These are phyloP conservation scores for Kalaharituber pfeilii DNA, from an alignment of 2,329 filamentous ascomycete genomes.

Conservation along the genomic window DNA sequence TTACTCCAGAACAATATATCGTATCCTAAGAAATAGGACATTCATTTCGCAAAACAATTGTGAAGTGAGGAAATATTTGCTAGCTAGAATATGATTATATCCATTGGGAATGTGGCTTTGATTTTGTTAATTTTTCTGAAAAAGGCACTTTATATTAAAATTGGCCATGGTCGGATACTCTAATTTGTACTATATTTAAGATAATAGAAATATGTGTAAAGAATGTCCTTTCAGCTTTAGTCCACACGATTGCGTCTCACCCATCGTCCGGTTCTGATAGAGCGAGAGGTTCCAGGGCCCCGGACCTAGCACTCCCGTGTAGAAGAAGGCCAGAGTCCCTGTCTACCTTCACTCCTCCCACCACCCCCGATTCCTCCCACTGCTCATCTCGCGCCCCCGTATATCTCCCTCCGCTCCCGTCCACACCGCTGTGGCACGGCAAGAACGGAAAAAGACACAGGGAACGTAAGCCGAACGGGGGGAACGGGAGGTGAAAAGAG, in stretches of 20 bases:
- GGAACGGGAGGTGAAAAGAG: conserved; percentile 1
- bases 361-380: conserved; percentile 1
- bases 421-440: background rate
- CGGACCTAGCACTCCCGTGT: background rate
- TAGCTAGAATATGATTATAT: too few species aligned
- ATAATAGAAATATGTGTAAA: background rate
- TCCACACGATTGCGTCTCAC: background rate
- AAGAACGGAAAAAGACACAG: background rate
- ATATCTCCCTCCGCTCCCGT: too few species aligned
- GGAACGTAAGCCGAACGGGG: background rate
- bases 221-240: conserved; percentile 1
- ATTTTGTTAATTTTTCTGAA: too few species aligned
- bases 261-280: background rate
- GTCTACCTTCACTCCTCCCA: background rate
- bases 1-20: too few species aligned
- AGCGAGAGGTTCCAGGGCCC: background rate
- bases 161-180: too few species aligned
- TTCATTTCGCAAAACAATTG: too few species aligned
- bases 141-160: too few species aligned
- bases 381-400: too few species aligned
- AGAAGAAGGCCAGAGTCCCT: background rate
- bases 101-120: too few species aligned
- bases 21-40: too few species aligned
- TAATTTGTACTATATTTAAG: too few species aligned
- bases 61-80: too few species aligned